A percentile compares a stretch with the other conserved stretches of the same genome.
phyloP scores from a whole-genome alignment of 108 stramenopile species.

The Discostella stelligeroides region DNA sequence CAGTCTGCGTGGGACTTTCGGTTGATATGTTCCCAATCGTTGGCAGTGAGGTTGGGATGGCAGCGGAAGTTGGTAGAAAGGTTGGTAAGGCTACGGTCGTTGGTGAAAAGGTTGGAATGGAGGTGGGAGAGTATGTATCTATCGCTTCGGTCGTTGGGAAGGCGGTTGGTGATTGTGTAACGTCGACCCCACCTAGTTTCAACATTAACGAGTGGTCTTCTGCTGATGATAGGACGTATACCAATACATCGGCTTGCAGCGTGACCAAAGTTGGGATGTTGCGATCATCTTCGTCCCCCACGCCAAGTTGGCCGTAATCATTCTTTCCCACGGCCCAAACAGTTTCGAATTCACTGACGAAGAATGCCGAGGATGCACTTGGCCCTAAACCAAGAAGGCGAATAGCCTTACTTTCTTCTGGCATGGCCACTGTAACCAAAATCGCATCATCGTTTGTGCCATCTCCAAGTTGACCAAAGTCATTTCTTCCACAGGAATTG shows the following conservation, averaged over 20 bases:
- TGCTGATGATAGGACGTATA: slow-evolving; percentile 24
- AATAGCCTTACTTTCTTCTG: slow-evolving; percentile 4
- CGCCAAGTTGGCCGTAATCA: slow-evolving; percentile 41
- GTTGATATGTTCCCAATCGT: background rate
- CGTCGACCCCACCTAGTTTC: slow-evolving; percentile 10
- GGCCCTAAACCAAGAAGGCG: slow-evolving; percentile 32
- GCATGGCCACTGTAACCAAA: slow-evolving; percentile 20
- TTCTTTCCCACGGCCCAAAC: slow-evolving; percentile 40
- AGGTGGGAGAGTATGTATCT: background rate
- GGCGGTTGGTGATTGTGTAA: slow-evolving; percentile 9
- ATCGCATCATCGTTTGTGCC: slow-evolving; percentile 31
- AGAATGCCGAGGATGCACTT: slow-evolving; percentile 44
- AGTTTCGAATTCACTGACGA: slow-evolving; percentile 10
- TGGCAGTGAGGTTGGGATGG: background rate
- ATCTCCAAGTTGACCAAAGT: slow-evolving; percentile 48
- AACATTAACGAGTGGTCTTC: slow-evolving; percentile 41
- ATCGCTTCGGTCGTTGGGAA: slow-evolving; percentile 7
- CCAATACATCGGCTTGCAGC: slow-evolving; percentile 22
- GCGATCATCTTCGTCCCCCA: slow-evolving; percentile 29
- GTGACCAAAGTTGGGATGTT: slow-evolving; percentile 30
- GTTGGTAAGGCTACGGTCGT: background rate
- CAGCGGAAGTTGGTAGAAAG: background rate
- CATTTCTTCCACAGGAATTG: slow-evolving; percentile 40
- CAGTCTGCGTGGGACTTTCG: background rate
- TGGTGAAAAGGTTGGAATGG: background rate